These are phyloP conservation scores for Ophiostoma populinum DNA, from an alignment of 2,329 filamentous ascomycete species.

Conservation along the genomic window DNA sequence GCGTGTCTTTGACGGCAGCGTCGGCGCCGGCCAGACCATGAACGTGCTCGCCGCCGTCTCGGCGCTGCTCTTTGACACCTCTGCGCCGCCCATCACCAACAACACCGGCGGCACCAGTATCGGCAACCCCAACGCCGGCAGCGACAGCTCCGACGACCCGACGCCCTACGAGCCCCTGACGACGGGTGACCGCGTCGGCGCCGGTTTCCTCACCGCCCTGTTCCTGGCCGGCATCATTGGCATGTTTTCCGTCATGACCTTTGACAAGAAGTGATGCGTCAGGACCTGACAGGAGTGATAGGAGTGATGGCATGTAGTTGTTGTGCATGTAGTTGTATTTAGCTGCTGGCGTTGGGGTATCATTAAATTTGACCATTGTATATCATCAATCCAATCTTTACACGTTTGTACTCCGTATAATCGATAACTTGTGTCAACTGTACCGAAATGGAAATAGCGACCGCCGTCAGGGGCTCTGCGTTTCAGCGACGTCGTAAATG, in stretches of 20 bases:
- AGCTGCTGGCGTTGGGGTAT: too few species aligned
- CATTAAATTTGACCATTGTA: too few species aligned
- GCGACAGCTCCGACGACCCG: slow-evolving; percentile 15
- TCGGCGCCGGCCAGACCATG: slow-evolving; percentile 38
- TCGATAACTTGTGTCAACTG: too few species aligned
- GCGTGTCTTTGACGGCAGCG: slow-evolving; percentile 28
- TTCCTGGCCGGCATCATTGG: slow-evolving; percentile 24
- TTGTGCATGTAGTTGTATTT: neutral
- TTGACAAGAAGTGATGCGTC: slow-evolving; percentile 8
- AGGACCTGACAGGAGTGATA: too few species aligned
- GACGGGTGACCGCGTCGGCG: slow-evolving; percentile 48
- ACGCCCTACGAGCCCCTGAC: slow-evolving; percentile 24
- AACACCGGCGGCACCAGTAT: slow-evolving; percentile 31
- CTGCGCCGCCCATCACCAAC: slow-evolving; percentile 21
- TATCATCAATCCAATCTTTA: neutral
- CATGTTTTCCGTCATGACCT: slow-evolving; percentile 20
- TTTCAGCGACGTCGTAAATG: too few species aligned
- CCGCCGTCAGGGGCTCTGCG: too few species aligned
- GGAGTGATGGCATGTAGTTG: neutral
- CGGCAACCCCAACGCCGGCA: slow-evolving; percentile 29
- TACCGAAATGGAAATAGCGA: too few species aligned
- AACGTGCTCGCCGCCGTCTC: slow-evolving; percentile 34
- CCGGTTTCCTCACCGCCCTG: slow-evolving; percentile 44
- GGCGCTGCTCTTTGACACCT: slow-evolving; percentile 21
- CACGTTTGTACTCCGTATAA: too few species aligned